Evolutionary conservation across 805 yeast species (phyloP), one percentile per base, ranked within the genome.

Genomic region (Yarrowia porcina): DNA sequence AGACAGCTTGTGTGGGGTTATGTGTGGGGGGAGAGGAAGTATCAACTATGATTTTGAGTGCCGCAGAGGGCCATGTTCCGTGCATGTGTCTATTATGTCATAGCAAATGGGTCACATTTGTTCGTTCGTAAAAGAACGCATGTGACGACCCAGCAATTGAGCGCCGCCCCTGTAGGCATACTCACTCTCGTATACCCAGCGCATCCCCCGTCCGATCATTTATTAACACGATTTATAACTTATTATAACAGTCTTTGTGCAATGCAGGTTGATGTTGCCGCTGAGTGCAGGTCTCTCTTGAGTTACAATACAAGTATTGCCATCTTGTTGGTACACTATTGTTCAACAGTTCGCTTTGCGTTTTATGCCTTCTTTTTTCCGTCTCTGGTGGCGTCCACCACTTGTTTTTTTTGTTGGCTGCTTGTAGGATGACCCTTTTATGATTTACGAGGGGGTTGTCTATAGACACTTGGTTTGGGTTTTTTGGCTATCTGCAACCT

Each of bases 201-300:
- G 44, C 25, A 39, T 39, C 45, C 45, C n/a, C 45, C 45, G 28
- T 41, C 45, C 45, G 45, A 41, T 41, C 45, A 41, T 41, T 41
- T 41, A 38, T 38, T 20, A 38, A 20, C 42, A 38, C 42, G 23
- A 20, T 38, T 11, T 6, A 42, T 42, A 42, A 42, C 47, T 42
- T 42, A 42, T 42, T 42, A 42, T 25, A 42, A 41, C 45, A 23
- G 45, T 41, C 47, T 23, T 42, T 23, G 30, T 23, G 20, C 47
- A 9, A n/a, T 23, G 20, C 45, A 23, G 45, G 28, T 23, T 21
- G 27, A 15, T 7, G 45, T 10, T 23, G 17, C 45, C 28, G 45
- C 28, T 23, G 45, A 25, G 25, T 15, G 44, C 27, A 39, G 20
- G 44, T 20, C 27, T 36, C 21, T 36, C 17, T 6, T n/a, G 6